These are phyloP conservation scores for Candida palmyrensis DNA, from an alignment of 805 yeast species.

Conservation along the genomic window DNA sequence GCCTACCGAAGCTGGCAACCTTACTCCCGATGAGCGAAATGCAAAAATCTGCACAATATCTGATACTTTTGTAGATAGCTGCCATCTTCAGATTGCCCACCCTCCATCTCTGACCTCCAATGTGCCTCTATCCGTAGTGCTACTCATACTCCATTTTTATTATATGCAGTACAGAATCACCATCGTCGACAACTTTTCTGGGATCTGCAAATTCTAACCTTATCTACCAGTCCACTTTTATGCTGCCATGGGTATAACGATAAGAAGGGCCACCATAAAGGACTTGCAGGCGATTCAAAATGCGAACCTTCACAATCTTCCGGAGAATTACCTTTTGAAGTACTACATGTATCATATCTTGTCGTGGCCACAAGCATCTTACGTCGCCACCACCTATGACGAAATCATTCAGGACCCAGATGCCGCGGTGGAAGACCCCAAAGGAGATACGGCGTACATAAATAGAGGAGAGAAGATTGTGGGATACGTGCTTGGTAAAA, in stretches of 20 bases:
- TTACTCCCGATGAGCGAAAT: too few relatives aligned
- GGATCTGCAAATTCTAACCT: constrained; percentile 3
- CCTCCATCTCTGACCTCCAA: too few relatives aligned
- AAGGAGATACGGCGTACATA: constrained; percentile 62
- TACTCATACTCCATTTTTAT: too few relatives aligned
- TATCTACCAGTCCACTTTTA: constrained; percentile 5
- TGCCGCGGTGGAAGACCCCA: constrained; percentile 30
- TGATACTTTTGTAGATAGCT: too few relatives aligned
- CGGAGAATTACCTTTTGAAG: constrained; percentile 90
- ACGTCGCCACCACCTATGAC: constrained; percentile 83
- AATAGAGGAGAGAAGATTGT: constrained; percentile 73
- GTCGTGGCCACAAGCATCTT: constrained; percentile 97
- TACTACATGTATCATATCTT: constrained; percentile 91
- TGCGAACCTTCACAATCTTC: constrained; percentile 85
- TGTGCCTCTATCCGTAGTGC: too few relatives aligned
- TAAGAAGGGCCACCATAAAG: constrained; percentile 78
- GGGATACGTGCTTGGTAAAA: constrained; percentile 94
- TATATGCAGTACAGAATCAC: too few relatives aligned
- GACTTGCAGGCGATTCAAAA: constrained; percentile 96
- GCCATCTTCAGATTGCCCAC: too few relatives aligned
- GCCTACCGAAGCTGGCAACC: too few relatives aligned
- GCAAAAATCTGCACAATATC: too few relatives aligned
- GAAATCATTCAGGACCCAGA: constrained; percentile 24
- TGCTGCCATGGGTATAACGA: constrained; percentile 68
- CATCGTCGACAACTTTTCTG: too few relatives aligned